A percentile compares a stretch with the other conserved stretches of the same genome.
These are phyloP conservation scores for Colletotrichum lindemuthianum DNA, from an alignment of 2,329 filamentous ascomycete species.

Conservation along the genomic window DNA sequence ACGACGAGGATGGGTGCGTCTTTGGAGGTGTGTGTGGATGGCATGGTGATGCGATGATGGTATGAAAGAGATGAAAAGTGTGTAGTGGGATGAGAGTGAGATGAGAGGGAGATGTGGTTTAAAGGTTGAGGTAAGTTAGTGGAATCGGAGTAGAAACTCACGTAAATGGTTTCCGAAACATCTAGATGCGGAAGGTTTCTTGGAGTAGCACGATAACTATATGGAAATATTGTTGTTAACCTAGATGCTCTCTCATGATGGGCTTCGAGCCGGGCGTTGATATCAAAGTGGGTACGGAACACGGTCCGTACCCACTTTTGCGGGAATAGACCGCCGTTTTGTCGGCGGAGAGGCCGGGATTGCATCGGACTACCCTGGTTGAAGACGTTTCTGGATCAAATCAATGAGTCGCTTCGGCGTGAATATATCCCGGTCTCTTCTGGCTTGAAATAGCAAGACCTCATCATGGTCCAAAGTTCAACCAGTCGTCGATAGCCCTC, in stretches of 20 bases:
- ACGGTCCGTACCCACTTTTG: slow-evolving; percentile 9
- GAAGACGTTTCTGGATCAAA: too few relatives aligned
- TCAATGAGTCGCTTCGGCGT: neutral
- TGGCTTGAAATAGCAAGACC: neutral
- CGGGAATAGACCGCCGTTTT: neutral
- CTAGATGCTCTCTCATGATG: neutral
- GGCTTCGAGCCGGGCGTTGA: neutral
- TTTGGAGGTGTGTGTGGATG: slow-evolving; percentile 21
- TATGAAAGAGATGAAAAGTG: neutral
- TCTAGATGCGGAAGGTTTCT: too few relatives aligned
- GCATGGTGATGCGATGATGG: neutral
- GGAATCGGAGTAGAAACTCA: too few relatives aligned
- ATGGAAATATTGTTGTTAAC: neutral
- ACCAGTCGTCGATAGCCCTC: slow-evolving; percentile 48
- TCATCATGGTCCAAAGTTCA: slow-evolving; percentile 34
- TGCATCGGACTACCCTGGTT: too few relatives aligned
- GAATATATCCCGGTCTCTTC: neutral
- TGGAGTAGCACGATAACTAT: too few relatives aligned
- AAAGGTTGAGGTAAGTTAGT: neutral
- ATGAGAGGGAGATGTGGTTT: neutral
- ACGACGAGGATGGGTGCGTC: slow-evolving; percentile 42
- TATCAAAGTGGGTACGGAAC: slow-evolving; percentile 15
- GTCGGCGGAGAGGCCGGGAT: neutral
- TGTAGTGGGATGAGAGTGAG: neutral
- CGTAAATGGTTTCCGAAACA: too few relatives aligned